Evolutionary conservation across 1,139 yeast species (phyloP), one percentile per base, ranked within the genome.

Genomic region (Meyerozyma sp.): DNA sequence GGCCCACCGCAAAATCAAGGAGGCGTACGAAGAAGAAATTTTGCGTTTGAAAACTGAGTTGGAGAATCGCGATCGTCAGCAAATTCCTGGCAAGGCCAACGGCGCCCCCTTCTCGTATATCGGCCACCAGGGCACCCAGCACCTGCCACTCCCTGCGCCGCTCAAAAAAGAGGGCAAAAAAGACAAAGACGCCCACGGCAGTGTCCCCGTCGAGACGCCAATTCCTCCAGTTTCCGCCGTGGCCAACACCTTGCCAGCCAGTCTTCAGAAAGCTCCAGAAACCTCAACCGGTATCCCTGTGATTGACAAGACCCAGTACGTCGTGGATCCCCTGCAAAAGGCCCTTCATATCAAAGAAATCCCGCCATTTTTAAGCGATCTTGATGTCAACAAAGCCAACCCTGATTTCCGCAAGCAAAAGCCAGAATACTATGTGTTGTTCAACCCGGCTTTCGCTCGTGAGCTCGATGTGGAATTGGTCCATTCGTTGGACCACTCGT

Each of bases 1-100:
- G 79, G 94, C 95, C 40, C 98, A 93, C 68, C 77, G 96, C 55
- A 88, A 89, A 63, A 88, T 93, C 78, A 91, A 91, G 68, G 98
- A 91, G 58, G 91, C 94, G 40, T 93, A 93, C 65, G 97, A 91
- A 63, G 96, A 88, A 57, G 98, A 93, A 65, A 87, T 93, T 49
- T 73, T 81, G 61, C 77, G 95, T 52, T 76, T 91, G 62, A 89
- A 91, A 63, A 82, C 86, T 47, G 96, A 90, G 61, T 73, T 91
- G 56, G 96, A 89, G 55, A 80, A 78, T 59, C 72, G 88, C 59
- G 91, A 83, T 59, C 63, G 77, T 52, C 75, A 81, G 54, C 77
- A 73, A 27, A 13, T 21, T 9, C 37, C 37, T 8, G 26, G 26
- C 37, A 34, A 34, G 46, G 46, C 45, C 16, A 46, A 48, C 38